Evolutionary conservation across 331 rosid species (phyloP).

Genomic region (Saraca asoca): DNA sequence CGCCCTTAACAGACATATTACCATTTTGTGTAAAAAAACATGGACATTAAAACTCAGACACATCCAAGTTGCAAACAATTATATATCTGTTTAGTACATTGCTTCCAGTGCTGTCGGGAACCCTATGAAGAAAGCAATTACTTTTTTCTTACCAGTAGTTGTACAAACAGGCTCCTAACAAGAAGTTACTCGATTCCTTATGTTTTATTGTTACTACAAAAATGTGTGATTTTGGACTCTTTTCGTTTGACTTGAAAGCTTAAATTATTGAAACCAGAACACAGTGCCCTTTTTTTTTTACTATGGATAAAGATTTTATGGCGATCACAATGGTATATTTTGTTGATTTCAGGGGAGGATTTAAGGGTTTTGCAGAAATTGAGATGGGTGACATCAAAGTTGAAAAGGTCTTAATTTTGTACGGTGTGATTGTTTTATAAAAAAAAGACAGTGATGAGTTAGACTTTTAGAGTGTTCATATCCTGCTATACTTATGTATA

Average conservation of each 20-base stretch:
- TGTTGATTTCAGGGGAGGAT: constrained; percentile 47
- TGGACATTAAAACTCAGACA: constrained; percentile 19
- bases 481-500: too few species aligned
- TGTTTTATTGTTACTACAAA: neutral
- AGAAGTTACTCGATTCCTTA: constrained; percentile 18
- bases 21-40: constrained; percentile 27
- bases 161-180: neutral
- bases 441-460: neutral
- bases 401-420: neutral
- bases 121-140: constrained; percentile 40
- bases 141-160: too few species aligned
- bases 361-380: neutral
- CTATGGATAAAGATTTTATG: constrained; percentile 12
- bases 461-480: constrained; percentile 16
- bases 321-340: neutral
- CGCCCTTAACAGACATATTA: constrained; percentile 30
- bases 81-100: constrained; percentile 25
- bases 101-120: constrained; percentile 56
- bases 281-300: neutral
- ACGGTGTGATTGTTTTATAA: too few species aligned
- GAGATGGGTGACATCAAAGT: constrained; percentile 21
- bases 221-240: constrained; percentile 35
- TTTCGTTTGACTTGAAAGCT: constrained; percentile 45
- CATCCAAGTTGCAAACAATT: constrained; percentile 19
- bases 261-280: constrained; percentile 25